Evolutionary conservation across 768 basidiomycete species (phyloP).

Genomic region (Leccinum subtestaceum): DNA sequence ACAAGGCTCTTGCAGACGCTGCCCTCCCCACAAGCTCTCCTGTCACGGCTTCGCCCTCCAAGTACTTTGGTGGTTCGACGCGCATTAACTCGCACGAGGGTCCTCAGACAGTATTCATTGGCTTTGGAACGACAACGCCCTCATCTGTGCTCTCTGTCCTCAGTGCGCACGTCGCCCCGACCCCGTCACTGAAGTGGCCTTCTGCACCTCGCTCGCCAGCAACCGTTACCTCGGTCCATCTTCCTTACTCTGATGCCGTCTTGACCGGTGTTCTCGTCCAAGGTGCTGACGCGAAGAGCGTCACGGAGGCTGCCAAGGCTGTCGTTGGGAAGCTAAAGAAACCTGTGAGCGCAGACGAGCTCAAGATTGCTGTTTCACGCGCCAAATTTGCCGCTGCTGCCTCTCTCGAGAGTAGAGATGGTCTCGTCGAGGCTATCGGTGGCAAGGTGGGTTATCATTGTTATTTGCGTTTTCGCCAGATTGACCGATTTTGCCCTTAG

Average conservation of each 20-base stretch:
- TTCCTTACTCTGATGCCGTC: slow-evolving; percentile 90
- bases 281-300: slow-evolving; percentile 57
- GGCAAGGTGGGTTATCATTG: slow-evolving; percentile 49
- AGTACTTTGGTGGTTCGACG: slow-evolving; percentile 85
- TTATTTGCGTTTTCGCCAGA: slow-evolving; percentile 5
- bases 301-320: slow-evolving; percentile 66
- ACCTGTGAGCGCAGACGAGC: slow-evolving; percentile 59
- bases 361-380: slow-evolving; percentile 81
- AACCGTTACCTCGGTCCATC: slow-evolving; percentile 68
- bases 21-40: slow-evolving; percentile 38
- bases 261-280: slow-evolving; percentile 83
- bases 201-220: slow-evolving; percentile 55
- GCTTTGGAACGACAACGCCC: slow-evolving; percentile 71
- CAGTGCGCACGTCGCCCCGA: slow-evolving; percentile 74
- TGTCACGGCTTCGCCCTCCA: slow-evolving; percentile 22
- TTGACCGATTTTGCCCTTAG: slow-evolving; percentile 34
- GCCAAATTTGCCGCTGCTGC: slow-evolving; percentile 83
- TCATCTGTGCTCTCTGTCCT: slow-evolving; percentile 78
- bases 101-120: slow-evolving; percentile 79
- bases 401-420: slow-evolving; percentile 65
- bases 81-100: slow-evolving; percentile 65
- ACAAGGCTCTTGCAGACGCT: slow-evolving; percentile 54
- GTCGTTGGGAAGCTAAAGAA: slow-evolving; percentile 65
- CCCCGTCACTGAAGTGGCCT: slow-evolving; percentile 85
- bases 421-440: slow-evolving; percentile 59